Conservation (phyloP, 1,284 basidiomycete genomes). For the Austroboletus olivaceoglutinosus region DNA sequence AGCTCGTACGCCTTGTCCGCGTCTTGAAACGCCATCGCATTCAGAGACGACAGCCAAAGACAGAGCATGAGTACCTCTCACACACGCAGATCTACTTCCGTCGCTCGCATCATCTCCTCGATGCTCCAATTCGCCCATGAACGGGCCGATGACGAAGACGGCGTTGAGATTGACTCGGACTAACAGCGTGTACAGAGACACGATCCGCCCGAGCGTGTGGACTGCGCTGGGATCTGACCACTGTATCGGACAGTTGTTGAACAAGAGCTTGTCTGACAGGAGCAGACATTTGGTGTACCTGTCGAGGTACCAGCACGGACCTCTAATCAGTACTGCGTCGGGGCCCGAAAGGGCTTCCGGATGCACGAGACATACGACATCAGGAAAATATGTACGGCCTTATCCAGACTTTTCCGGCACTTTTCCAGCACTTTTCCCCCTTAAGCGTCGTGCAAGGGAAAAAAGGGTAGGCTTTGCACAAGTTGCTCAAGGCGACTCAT, state of each 20-base stretch:
- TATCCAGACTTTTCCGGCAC: too few relatives aligned
- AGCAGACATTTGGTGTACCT: constrained; percentile 40
- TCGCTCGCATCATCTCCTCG: constrained; percentile 37
- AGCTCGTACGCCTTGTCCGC: constrained; percentile 49
- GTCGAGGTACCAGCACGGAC: constrained; percentile 47
- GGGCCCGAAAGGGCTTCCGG: constrained; percentile 46
- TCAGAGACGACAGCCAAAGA: constrained; percentile 85
- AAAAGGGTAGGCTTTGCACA: too few relatives aligned
- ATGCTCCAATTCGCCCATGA: constrained; percentile 43
- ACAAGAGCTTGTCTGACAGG: constrained; percentile 48
- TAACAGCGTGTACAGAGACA: constrained; percentile 34
- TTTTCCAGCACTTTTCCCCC: too few relatives aligned
- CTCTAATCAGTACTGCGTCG: constrained; percentile 29
- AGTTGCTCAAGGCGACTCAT: too few relatives aligned
- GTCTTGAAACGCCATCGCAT: constrained; percentile 70
- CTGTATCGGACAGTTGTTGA: constrained; percentile 47
- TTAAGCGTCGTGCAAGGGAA: too few relatives aligned
- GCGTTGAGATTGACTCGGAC: constrained; percentile 40
- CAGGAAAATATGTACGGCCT: too few relatives aligned
- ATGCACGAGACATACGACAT: constrained; percentile 50
- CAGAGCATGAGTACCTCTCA: constrained; percentile 80
- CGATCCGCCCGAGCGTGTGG: constrained; percentile 38
- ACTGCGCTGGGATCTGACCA: constrained; percentile 42
- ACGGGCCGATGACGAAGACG: constrained; percentile 35
- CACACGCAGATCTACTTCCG: not conserved